These are phyloP conservation scores for Penicillium paneum DNA, from an alignment of 2,329 filamentous ascomycete species.

Conservation along the genomic window DNA sequence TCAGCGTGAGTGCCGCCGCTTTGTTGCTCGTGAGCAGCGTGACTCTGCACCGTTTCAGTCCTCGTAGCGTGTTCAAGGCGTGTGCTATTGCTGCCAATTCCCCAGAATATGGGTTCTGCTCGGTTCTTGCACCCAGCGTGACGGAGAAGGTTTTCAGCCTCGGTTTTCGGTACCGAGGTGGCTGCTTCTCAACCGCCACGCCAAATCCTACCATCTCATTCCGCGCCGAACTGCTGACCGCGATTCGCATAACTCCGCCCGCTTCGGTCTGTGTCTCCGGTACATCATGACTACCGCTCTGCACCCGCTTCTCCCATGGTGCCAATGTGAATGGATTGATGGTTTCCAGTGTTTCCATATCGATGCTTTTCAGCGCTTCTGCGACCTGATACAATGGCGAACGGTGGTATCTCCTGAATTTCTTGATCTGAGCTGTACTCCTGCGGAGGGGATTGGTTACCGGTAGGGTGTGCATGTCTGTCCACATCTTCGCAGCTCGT, in stretches of 20 bases:
- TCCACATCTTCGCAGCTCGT: slow-evolving; percentile 15
- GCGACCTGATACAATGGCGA: too few relatives aligned
- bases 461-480: slow-evolving; percentile 8
- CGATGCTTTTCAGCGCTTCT: too few relatives aligned
- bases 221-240: too few relatives aligned
- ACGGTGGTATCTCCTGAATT: neutral
- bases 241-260: too few relatives aligned
- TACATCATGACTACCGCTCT: too few relatives aligned
- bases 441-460: slow-evolving; percentile 13
- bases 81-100: neutral
- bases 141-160: neutral
- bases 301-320: too few relatives aligned
- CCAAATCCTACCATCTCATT: too few relatives aligned
- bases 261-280: too few relatives aligned
- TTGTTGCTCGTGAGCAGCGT: neutral
- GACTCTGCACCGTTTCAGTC: neutral
- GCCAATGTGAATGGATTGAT: too few relatives aligned
- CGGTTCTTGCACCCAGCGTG: neutral
- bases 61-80: neutral
- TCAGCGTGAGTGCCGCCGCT: neutral
- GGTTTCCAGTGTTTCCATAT: too few relatives aligned
- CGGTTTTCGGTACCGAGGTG: neutral
- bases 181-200: neutral
- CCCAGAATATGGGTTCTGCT: neutral
- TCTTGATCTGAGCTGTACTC: neutral